A percentile compares a stretch with the other conserved stretches of the same genome.
Evolutionary conservation across 805 yeast species (phyloP).

Genomic region (Kluyveromyces wickerhamii): DNA sequence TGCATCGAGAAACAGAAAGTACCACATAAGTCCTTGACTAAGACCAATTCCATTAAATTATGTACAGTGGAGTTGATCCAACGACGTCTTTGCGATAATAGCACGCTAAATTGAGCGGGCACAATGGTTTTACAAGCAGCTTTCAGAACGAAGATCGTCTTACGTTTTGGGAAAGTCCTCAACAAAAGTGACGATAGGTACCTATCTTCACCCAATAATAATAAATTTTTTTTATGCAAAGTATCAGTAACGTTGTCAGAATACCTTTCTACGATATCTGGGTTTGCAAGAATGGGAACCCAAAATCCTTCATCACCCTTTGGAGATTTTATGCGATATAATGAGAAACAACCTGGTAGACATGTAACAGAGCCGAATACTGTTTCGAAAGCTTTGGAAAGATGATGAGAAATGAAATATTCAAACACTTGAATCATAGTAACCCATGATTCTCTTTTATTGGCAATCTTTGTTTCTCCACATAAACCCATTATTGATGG

Average conservation of each 20-base stretch:
- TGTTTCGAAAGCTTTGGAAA: conserved; percentile 90
- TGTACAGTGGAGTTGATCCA: conserved; percentile 96
- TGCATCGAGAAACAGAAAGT: conserved; percentile 94
- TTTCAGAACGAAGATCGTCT: conserved; percentile 77
- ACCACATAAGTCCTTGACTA: conserved; percentile 85
- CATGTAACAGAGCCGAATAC: conserved; percentile 93
- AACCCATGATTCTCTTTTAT: conserved; percentile 78
- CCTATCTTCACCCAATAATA: conserved; percentile 86
- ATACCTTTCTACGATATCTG: conserved; percentile 88
- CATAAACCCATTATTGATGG: conserved; percentile 87
- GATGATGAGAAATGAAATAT: conserved; percentile 89
- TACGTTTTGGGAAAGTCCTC: conserved; percentile 81
- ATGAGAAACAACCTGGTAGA: conserved; percentile 90
- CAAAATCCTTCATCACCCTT: conserved; percentile 72
- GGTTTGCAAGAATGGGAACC: conserved; percentile 91
- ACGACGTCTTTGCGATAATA: conserved; percentile 88
- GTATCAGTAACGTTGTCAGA: conserved; percentile 80
- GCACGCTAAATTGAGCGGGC: conserved; percentile 72
- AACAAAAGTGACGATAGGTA: conserved; percentile 79
- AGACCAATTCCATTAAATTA: conserved; percentile 77
- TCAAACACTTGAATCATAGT: conserved; percentile 92
- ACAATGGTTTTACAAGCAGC: conserved; percentile 90
- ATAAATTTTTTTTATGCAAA: conserved; percentile 76
- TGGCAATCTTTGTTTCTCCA: conserved; percentile 89
- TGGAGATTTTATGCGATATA: conserved; percentile 87